Evolutionary conservation across 192 early-diverging fungal species (phyloP).

Genomic region (Podila verticillata): DNA sequence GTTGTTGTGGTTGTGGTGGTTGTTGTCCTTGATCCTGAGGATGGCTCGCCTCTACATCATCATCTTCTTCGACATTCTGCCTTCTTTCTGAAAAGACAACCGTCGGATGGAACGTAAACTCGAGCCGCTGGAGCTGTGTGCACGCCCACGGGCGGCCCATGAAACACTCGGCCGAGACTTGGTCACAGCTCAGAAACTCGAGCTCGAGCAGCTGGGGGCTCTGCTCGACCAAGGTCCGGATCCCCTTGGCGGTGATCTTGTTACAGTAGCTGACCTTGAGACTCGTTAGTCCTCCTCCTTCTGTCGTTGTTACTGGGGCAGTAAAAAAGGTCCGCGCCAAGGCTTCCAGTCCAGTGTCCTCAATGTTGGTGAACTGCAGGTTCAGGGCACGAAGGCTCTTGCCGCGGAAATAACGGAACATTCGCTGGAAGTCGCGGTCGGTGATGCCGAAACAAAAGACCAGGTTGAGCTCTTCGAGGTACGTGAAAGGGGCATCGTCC

Average conservation of each 20-base stretch:
- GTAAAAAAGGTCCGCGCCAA: constrained; percentile 4
- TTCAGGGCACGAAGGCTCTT: constrained; percentile 27
- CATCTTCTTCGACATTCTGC: not conserved
- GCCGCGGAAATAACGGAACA: constrained; percentile 22
- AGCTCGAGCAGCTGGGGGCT: constrained; percentile 30
- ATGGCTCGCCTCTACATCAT: not conserved
- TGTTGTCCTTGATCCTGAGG: constrained; percentile 1
- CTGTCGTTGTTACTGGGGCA: not conserved
- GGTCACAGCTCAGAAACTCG: constrained; percentile 40
- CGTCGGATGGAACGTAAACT: constrained; percentile 42
- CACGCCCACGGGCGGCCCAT: constrained; percentile 23
- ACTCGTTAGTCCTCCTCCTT: constrained; percentile 1
- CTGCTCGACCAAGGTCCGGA: constrained; percentile 16
- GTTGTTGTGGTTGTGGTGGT: not conserved
- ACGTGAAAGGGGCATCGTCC: constrained; percentile 14
- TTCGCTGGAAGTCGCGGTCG: constrained; percentile 21
- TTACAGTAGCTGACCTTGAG: constrained; percentile 32
- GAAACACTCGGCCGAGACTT: constrained; percentile 41
- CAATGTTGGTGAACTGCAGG: constrained; percentile 46
- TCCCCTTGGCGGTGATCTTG: constrained; percentile 39
- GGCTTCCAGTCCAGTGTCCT: constrained; percentile 37
- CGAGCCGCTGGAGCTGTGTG: constrained; percentile 16
- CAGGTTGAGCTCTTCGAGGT: constrained; percentile 41
- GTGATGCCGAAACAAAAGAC: constrained; percentile 44
- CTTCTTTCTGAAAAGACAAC: constrained; percentile 6